Evolutionary conservation across 1,284 basidiomycete species (phyloP), one percentile per base, ranked within the genome.

Genomic region (Malassezia arunalokei): DNA sequence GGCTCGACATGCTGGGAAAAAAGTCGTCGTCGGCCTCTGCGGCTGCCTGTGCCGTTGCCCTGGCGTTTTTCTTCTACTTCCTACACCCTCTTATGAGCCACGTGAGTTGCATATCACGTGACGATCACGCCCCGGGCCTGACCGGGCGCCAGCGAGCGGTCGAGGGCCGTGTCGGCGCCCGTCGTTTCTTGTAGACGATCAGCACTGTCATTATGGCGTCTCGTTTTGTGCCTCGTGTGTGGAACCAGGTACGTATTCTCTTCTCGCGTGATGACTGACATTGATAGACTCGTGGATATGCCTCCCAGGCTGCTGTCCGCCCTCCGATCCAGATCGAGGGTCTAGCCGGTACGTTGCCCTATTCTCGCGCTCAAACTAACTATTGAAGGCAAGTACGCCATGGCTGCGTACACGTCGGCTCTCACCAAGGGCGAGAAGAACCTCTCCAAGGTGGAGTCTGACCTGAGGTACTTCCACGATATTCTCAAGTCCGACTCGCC

Each of bases 341-440:
- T 35, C 54, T 72, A 45, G 49, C 68, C 32, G 68, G 66, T 70
- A 55, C 15, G 64, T 54, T 32, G 43, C 30, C 15, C 2, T 15
- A 2, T 15, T 35, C 33, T 29, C 43, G 9, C 8, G 32, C 15
- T 14, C 29, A 3, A n/a, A 38, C 20, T 17, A 14, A 17, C 6
- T 38, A 45, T 11, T 42, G 12, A 86, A 42, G 77, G 81, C 75
- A 96, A 95, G 77, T 98, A 99, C 77, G 92, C 94, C 59, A 85
- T 86, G 56, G 92, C 94, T 28, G 81, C 87, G 61, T 99, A 87
- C 77, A 82, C 84, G 49, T 92, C 92, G 49, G 90, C 94, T 15
- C 82, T 90, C 71, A 79, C 83, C 68, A 86, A 89, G 78, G 66
- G 72, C 65, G 64, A 52, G 59, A 74, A 72, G 65, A 67, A 66